phyloP scores from a whole-genome alignment of 306 rosid species.

The Cucurbita moschata region DNA sequence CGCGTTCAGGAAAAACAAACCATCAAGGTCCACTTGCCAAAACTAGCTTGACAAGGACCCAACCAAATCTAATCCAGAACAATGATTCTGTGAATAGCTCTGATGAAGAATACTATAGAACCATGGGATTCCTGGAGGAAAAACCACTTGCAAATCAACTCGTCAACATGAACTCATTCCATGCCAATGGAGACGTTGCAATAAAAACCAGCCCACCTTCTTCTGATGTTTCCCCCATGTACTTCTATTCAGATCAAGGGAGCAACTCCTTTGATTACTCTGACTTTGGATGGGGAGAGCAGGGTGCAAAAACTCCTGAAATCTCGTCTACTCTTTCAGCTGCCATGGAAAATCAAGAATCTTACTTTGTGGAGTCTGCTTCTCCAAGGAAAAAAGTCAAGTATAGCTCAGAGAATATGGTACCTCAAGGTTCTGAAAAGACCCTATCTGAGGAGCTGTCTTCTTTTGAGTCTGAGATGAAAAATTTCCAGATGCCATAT shows the following conservation, averaged over 20 bases:
- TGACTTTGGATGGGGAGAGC: slow-evolving; percentile 65
- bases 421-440: slow-evolving; percentile 25
- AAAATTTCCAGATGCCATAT: slow-evolving; percentile 48
- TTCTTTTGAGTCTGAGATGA: slow-evolving; percentile 60
- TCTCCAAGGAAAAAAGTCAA: slow-evolving; percentile 31
- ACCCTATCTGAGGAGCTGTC: slow-evolving; percentile 65
- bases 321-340: slow-evolving; percentile 62
- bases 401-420: slow-evolving; percentile 19
- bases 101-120: slow-evolving; percentile 27
- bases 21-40: slow-evolving; percentile 19
- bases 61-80: slow-evolving; percentile 32
- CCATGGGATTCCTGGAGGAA: slow-evolving; percentile 52
- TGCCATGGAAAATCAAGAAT: slow-evolving; percentile 28
- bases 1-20: slow-evolving; percentile 29
- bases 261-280: slow-evolving; percentile 76
- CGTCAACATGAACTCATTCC: slow-evolving; percentile 20
- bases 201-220: slow-evolving; percentile 21
- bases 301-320: slow-evolving; percentile 64
- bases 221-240: slow-evolving; percentile 21
- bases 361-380: slow-evolving; percentile 39
- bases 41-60: slow-evolving; percentile 18
- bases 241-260: slow-evolving; percentile 68
- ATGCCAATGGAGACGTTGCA: slow-evolving; percentile 21
- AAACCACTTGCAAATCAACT: slow-evolving; percentile 45
- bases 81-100: slow-evolving; percentile 17